Evolutionary conservation across 495 filamentous ascomycete genomes (phyloP).

Genomic region (Penicillium lagena): DNA sequence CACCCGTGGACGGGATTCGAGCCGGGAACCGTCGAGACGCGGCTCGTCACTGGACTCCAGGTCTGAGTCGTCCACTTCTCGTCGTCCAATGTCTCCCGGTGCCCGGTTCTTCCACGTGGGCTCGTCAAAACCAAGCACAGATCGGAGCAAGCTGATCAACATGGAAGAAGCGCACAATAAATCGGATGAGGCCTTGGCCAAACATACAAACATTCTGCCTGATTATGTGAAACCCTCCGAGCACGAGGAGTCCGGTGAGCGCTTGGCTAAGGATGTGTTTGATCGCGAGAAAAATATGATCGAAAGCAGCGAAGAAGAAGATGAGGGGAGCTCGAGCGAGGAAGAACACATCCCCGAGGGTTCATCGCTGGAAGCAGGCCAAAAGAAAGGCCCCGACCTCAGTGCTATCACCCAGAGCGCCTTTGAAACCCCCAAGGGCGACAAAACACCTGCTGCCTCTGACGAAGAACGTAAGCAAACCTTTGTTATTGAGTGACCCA

Average conservation of each 20-base stretch:
- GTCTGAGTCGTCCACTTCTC: constrained; percentile 48
- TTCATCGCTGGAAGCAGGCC: constrained; percentile 25
- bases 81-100: constrained; percentile 54
- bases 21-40: constrained; percentile 39
- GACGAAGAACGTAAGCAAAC: constrained; percentile 62
- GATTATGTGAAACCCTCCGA: constrained; percentile 33
- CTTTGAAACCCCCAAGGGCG: constrained; percentile 9
- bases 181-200: constrained; percentile 58
- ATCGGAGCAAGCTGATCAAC: constrained; percentile 47
- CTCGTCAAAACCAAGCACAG: constrained; percentile 28
- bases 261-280: constrained; percentile 69
- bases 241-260: constrained; percentile 40
- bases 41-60: constrained; percentile 52
- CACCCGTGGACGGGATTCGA: constrained; percentile 32
- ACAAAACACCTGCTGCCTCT: background rate
- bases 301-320: constrained; percentile 49
- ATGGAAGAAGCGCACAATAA: constrained; percentile 54
- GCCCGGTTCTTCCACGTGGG: constrained; percentile 33
- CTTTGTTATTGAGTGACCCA: background rate
- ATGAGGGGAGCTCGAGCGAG: constrained; percentile 39
- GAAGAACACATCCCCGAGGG: constrained; percentile 33
- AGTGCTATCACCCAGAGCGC: constrained; percentile 14
- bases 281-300: constrained; percentile 49
- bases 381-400: constrained; percentile 18
- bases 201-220: constrained; percentile 48